Base-by-base conservation (phyloP, 164 flowering plant species). In the Amborella trichopoda region DNA sequence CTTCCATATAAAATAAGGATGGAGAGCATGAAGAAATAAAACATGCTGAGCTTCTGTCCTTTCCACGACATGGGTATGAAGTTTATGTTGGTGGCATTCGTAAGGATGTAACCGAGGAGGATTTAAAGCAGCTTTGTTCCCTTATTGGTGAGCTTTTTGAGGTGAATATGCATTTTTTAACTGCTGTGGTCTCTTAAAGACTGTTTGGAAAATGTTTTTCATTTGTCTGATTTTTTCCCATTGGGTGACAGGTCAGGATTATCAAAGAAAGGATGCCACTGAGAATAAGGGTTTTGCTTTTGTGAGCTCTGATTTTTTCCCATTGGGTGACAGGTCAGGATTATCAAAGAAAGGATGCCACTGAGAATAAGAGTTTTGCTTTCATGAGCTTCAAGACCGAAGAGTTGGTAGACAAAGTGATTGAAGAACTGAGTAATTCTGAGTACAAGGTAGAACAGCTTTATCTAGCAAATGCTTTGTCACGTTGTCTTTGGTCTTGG, bases 31-130 rank as follows among this genome's bases (percentile, higher is more conserved):
- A 69, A 52, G 65, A 55, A 43, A 61, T 60, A 58, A 74, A 75
- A 49, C 88, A 77, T 62, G 80, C 68, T 28, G 86, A 79, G 46
- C 89, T 90, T 65, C 91, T 90, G 68, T 71, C 88, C 23, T 83
- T 78, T 60, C 95, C 97, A 48, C 86, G 90, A 50, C 95, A 85
- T 69, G 95, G 95, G 26, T 82, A 90, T 30, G 95, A 89, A 65
- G 83, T 89, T 11, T 89, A 75, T 50, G 20, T 89, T 26, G 97
- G 97, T 54, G 80, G 93, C 24, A 69, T 85, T 54, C 73, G 83
- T 42, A 67, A 68, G 36, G 76, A 81, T 76, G 69, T 61, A 45
- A 61, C 77, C 11, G 81, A 85, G 40, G 88, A 75, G 32, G 90
- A 83, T 26, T 61, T 89, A 59, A 77, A 53, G 62, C 48, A 37